A percentile compares a stretch with the other conserved stretches of the same genome.
phyloP scores from a whole-genome alignment of 2,329 filamentous ascomycete genomes.

The Xylariaceae sp. region DNA sequence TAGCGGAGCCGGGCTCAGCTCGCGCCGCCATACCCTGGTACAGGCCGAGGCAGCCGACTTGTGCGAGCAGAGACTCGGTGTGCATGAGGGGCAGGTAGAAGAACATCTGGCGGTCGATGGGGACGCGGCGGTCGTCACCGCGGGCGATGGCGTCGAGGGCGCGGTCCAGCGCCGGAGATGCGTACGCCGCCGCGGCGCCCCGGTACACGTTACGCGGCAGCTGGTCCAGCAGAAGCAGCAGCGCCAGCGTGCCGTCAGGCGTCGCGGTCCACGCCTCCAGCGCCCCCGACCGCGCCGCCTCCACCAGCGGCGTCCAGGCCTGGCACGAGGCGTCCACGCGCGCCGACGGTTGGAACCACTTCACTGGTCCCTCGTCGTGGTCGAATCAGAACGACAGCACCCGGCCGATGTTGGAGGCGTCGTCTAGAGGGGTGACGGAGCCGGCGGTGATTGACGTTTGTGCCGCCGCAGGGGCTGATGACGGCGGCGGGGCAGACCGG shows the following conservation, averaged over 20 bases:
- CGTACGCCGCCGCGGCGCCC: slow-evolving; percentile 7
- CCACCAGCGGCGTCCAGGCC: slow-evolving; percentile 3
- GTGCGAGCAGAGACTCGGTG: slow-evolving; percentile 30
- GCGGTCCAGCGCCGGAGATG: slow-evolving; percentile 1
- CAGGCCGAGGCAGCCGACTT: slow-evolving; percentile 32
- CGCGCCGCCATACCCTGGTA: slow-evolving; percentile 26
- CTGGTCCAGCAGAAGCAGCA: slow-evolving; percentile 20
- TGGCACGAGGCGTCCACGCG: slow-evolving; percentile 7
- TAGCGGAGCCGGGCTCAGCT: slow-evolving; percentile 16
- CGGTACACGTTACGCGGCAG: slow-evolving; percentile 21
- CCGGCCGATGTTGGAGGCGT: neutral
- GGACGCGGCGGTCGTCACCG: slow-evolving; percentile 13
- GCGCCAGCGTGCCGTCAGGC: slow-evolving; percentile 12
- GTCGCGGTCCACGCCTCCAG: slow-evolving; percentile 7
- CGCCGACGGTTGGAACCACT: slow-evolving; percentile 13
- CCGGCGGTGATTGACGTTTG: slow-evolving; percentile 35
- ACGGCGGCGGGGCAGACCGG: slow-evolving; percentile 12
- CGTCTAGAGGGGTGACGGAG: neutral
- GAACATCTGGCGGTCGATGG: slow-evolving; percentile 9
- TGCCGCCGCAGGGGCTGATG: slow-evolving; percentile 14
- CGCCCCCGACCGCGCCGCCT: slow-evolving; percentile 3
- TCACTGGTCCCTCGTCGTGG: slow-evolving; percentile 11
- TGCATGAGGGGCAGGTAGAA: slow-evolving; percentile 22
- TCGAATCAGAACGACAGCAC: slow-evolving; percentile 15
- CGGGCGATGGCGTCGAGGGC: slow-evolving; percentile 8